Percentiles rank a stretch among this genome's conserved stretches.
phyloP scores from a whole-genome alignment of 805 yeast species.

The Candida cerambycidarum region DNA sequence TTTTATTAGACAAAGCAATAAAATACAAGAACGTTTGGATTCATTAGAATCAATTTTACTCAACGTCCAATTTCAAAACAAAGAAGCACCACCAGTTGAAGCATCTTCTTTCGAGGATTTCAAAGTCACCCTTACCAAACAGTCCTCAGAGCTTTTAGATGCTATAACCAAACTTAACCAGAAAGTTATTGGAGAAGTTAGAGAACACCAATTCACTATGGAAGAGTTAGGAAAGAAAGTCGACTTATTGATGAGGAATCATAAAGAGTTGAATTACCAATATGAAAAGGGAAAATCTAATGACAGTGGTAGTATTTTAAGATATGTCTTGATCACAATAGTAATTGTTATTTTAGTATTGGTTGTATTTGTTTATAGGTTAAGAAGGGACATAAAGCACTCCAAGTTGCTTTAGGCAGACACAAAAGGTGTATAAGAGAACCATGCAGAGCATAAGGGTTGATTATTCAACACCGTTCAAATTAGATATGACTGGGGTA shows the following conservation, averaged over 20 bases:
- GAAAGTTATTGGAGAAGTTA: constrained; percentile 41
- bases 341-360: constrained; percentile 39
- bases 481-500: no score
- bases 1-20: constrained; percentile 4
- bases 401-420: constrained; percentile 48
- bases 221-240: constrained; percentile 37
- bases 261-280: constrained; percentile 35
- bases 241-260: constrained; percentile 40
- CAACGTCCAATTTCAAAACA: neutral
- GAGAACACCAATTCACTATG: constrained; percentile 37
- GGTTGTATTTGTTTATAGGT: constrained; percentile 48
- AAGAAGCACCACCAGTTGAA: constrained; percentile 1
- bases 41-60: constrained; percentile 8
- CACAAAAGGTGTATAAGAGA: no score
- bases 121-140: constrained; percentile 27
- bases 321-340: constrained; percentile 44
- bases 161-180: constrained; percentile 34
- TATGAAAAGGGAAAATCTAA: constrained; percentile 14
- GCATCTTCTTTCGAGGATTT: constrained; percentile 21
- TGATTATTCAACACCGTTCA: no score
- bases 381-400: constrained; percentile 64
- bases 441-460: no score
- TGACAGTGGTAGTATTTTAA: constrained; percentile 19
- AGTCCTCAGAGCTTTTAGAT: constrained; percentile 31
- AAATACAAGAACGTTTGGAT: constrained; percentile 6